phyloP scores from a whole-genome alignment of 495 filamentous ascomycete genomes.

The Penicillium coprophilum region DNA sequence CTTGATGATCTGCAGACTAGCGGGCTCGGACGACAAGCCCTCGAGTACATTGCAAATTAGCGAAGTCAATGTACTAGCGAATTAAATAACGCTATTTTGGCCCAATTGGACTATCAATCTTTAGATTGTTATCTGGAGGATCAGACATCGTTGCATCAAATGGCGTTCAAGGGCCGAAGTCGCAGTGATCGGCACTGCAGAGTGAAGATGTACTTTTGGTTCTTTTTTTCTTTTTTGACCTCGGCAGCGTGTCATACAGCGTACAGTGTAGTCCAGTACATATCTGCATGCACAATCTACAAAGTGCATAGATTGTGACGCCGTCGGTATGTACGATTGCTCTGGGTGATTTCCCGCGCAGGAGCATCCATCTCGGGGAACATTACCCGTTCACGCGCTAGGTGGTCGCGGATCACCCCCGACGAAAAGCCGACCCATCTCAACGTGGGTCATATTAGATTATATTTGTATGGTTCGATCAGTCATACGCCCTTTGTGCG shows the following conservation, averaged over 20 bases:
- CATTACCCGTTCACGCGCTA: conserved; percentile 10
- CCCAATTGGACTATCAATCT: conserved; percentile 6
- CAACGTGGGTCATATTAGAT: conserved; percentile 14
- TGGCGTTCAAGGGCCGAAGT: conserved; percentile 5
- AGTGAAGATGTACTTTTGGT: conserved; percentile 4
- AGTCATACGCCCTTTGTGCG: conserved; percentile 11
- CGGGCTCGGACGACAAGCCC: not conserved
- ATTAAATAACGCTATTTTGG: not conserved
- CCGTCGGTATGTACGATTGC: not conserved
- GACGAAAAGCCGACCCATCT: conserved; percentile 16
- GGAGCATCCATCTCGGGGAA: conserved; percentile 22
- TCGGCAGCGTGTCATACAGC: conserved; percentile 8
- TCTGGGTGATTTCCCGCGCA: conserved; percentile 13
- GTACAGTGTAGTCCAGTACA: conserved; percentile 2
- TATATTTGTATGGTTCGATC: conserved; percentile 21
- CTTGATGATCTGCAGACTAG: conserved; percentile 16
- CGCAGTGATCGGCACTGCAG: conserved; percentile 14
- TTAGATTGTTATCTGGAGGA: not conserved
- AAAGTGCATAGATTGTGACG: not conserved
- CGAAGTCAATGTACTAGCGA: not conserved
- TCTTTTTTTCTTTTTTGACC: not conserved
- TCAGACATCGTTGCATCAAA: conserved; percentile 4
- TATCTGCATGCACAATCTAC: not conserved
- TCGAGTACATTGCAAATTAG: not conserved
- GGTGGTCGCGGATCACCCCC: conserved; percentile 27